Base-by-base conservation (phyloP, 208 protist species). In the Acanthamoeba culbertsoni region DNA sequence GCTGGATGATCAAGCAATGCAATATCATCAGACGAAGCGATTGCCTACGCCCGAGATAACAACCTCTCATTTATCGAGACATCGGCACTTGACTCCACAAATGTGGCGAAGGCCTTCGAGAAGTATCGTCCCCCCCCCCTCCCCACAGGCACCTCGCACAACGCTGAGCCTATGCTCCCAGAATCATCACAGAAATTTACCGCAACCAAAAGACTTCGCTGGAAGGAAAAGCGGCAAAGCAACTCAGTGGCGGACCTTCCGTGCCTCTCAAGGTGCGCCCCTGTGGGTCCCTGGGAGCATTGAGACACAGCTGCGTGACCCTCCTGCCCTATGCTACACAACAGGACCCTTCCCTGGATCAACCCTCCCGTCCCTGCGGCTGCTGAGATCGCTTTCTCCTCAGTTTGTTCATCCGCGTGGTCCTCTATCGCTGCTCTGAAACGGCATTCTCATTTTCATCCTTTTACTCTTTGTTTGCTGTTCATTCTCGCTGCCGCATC, bases 91-190 rank as follows among this genome's bases (percentile, higher is more conserved):
- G 98, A 99, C 94, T 97, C 98, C 75, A 99, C 98, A 57, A 99
- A 99, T 96, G 99, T 99, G 65, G 98, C 99, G 89, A 96, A 98
- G 90, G 99, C 99, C 20, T 99, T 99, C 95, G 97, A 99, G 96
- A 99, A 98, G 94, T 98, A 99, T 26, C 6, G 40, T 88, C 77
- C 62, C 77, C 40, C 33, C 40, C 2, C 37, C n/a, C 6, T 20
- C n/a, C 33, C 31, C 6, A 14, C 8, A 18, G 20, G 26, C 8
- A 88, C 28, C 8, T 79, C 7, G 8, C 4, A 3, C 8, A 31
- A 6, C 4, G 16, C 37, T 42, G 14, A 12, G 12, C 12, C 12
- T 55, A 26, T 79, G 6, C 3, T 7, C n/a, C 1, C 68, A 79
- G 68, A 40, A 79, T 79, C 68, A 48, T 79, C 37, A 10, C 23